Percentiles rank a stretch among this genome's conserved stretches.
Conservation (phyloP, 2,329 filamentous ascomycete genomes). For the Septoria petroselini region DNA sequence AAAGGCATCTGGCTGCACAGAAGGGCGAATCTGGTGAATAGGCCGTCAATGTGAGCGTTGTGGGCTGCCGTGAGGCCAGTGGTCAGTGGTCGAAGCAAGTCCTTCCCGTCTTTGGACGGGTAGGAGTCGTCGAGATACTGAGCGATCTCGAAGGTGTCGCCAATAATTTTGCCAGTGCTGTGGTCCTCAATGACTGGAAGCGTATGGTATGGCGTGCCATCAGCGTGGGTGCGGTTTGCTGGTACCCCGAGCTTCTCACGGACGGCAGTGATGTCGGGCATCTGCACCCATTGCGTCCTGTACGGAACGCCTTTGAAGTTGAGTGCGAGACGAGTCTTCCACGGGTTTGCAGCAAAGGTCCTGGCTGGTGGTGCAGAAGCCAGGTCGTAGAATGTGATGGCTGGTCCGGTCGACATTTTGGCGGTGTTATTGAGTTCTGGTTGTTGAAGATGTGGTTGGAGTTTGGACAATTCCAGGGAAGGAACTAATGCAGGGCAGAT, state of each 20-base stretch:
- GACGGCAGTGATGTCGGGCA: constrained; percentile 52
- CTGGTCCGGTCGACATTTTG: constrained; percentile 29
- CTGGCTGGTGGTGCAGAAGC: constrained; percentile 40
- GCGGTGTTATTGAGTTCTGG: neutral
- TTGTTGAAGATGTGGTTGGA: no score
- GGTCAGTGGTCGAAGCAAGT: constrained; percentile 49
- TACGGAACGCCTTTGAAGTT: constrained; percentile 51
- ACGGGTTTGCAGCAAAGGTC: constrained; percentile 51
- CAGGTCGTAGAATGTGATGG: constrained; percentile 51
- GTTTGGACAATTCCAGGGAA: no score
- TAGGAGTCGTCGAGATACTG: constrained; percentile 56
- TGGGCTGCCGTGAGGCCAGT: constrained; percentile 46
- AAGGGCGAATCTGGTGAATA: constrained; percentile 49
- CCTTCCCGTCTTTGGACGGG: constrained; percentile 42
- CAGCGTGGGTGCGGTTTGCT: constrained; percentile 53
- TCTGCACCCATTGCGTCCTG: constrained; percentile 52
- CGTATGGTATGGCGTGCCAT: constrained; percentile 59
- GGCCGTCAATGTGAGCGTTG: constrained; percentile 55
- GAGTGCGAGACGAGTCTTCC: constrained; percentile 51
- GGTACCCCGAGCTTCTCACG: constrained; percentile 49
- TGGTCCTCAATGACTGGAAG: constrained; percentile 57
- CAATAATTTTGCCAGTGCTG: constrained; percentile 44
- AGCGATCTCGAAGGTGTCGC: constrained; percentile 66
- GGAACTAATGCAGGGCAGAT: no score
- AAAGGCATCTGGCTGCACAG: constrained; percentile 51